Evolutionary conservation across 306 rosid genomes (phyloP).

Genomic region (Malus domestica): DNA sequence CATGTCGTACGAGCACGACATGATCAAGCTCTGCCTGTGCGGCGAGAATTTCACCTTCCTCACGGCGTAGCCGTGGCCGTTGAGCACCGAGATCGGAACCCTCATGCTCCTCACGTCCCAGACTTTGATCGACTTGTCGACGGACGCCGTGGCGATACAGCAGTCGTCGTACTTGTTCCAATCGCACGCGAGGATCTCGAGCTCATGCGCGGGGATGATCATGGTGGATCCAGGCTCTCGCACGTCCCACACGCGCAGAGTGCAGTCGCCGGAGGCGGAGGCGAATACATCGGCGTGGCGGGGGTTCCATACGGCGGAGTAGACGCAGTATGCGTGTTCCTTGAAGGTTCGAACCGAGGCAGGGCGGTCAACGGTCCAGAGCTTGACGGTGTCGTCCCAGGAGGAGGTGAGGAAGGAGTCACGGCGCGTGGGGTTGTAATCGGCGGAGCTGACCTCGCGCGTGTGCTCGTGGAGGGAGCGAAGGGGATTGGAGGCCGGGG

Average conservation of each 20-base stretch:
- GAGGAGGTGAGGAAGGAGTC: conserved; percentile 86
- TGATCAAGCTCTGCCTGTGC: conserved; percentile 51
- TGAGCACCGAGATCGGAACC: conserved; percentile 59
- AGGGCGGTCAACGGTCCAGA: conserved; percentile 85
- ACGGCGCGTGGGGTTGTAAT: conserved; percentile 89
- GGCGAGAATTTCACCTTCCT: conserved; percentile 78
- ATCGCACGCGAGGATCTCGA: conserved; percentile 64
- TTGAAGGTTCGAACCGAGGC: conserved; percentile 74
- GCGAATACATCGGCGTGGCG: conserved; percentile 90
- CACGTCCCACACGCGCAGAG: conserved; percentile 84
- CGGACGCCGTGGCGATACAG: conserved; percentile 63
- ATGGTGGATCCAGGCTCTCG: conserved; percentile 76
- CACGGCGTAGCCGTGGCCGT: conserved; percentile 79
- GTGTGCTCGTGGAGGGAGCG: conserved; percentile 90
- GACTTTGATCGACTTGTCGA: conserved; percentile 71
- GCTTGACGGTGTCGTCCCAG: conserved; percentile 85
- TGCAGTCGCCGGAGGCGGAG: conserved; percentile 92
- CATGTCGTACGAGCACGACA: conserved; percentile 90
- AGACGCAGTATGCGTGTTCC: conserved; percentile 90
- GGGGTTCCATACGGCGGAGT: conserved; percentile 86
- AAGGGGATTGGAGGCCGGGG: conserved; percentile 67
- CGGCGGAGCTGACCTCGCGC: conserved; percentile 75
- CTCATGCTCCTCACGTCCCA: conserved; percentile 75
- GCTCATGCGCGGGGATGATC: conserved; percentile 74
- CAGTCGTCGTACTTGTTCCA: conserved; percentile 96